Evolutionary conservation across 1,139 yeast genomes (phyloP).

Genomic region (Saccharomyces hybrid): DNA sequence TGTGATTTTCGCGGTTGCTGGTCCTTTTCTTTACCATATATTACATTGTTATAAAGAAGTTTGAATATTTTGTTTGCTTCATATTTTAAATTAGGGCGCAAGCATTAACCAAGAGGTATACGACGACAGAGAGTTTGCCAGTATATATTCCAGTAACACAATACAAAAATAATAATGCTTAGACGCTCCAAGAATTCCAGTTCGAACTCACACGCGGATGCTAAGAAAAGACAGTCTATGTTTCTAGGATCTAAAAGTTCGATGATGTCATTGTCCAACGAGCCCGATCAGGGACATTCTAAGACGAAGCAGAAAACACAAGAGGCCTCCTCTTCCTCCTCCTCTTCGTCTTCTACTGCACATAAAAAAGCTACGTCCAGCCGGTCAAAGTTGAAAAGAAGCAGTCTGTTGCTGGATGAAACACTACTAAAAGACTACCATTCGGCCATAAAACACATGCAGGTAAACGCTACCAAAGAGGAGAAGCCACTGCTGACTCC

Average conservation of each 20-base stretch:
- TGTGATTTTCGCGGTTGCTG: neutral
- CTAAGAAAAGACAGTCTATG: constrained; percentile 21
- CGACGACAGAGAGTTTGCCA: neutral
- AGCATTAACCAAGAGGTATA: neutral
- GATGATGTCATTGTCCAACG: neutral
- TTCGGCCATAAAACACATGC: constrained; percentile 18
- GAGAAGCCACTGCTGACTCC: neutral
- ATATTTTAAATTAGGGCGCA: neutral
- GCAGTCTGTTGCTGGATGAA: constrained; percentile 23
- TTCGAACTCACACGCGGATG: neutral
- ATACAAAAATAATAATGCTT: constrained; percentile 7
- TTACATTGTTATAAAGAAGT: neutral
- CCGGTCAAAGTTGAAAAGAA: constrained; percentile 16
- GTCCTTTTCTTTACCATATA: neutral
- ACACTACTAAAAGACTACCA: constrained; percentile 24
- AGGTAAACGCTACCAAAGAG: constrained; percentile 2
- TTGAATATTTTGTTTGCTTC: neutral
- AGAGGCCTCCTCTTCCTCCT: neutral
- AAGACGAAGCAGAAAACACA: neutral
- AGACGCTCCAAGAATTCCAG: constrained; percentile 10
- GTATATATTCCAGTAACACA: neutral
- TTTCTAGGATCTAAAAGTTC: constrained; percentile 4
- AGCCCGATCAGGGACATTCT: neutral
- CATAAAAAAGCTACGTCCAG: neutral
- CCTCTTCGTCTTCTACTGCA: neutral